Evolutionary conservation across 2,329 filamentous ascomycete genomes (phyloP), one percentile per base, ranked within the genome.

Genomic region (Monilinia vaccinii-corymbosi): DNA sequence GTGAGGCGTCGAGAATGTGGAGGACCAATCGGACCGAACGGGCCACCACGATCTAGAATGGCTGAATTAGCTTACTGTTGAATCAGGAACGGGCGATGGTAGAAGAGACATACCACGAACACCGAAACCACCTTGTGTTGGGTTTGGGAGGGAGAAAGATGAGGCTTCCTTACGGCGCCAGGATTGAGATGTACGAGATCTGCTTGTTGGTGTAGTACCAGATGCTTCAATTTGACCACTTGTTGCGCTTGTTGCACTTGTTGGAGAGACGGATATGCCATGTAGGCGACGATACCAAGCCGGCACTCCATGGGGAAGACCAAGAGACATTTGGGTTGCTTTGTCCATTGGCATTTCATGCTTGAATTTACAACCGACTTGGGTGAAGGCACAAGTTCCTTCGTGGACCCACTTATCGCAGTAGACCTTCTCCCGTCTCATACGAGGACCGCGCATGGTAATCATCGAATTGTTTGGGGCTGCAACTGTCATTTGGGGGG

Each of bases 401-500:
- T 88, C 86, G 67, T 89, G 86, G 58, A 96, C 86, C 91, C 91
- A 97, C 73, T 93, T 90, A 61, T 91, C 89, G 74, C 91, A 96
- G 73, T 88, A 96, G 28, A 87, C 76, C 71, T 96, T 96, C 61
- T 73, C 71, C 11, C 51, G 38, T 3, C 50, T 44, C 3, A 25
- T 31, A 23, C 40, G 42, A 16, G 52, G 36, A 44, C 25, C 38
- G 5, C 25, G 7, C 38, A 47, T 32, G 1, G 36, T 14, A 23
- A 57, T 7, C 36, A 57, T 42, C 2, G 36, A 36, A 44, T 25
- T 57, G 10, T 34, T 25, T 11, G 28, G 11, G 36, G 46, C 16
- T 16, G 57, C 7, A 3, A 32, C 18, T 18, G 6, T 46, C 16
- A 32, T 23, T 2, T 23, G 49, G 21, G 51, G 38, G 10, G 23